Evolutionary conservation across 2,329 filamentous ascomycete species (phyloP), one percentile per base, ranked within the genome.

Genomic region (Alternaria gansuensis): DNA sequence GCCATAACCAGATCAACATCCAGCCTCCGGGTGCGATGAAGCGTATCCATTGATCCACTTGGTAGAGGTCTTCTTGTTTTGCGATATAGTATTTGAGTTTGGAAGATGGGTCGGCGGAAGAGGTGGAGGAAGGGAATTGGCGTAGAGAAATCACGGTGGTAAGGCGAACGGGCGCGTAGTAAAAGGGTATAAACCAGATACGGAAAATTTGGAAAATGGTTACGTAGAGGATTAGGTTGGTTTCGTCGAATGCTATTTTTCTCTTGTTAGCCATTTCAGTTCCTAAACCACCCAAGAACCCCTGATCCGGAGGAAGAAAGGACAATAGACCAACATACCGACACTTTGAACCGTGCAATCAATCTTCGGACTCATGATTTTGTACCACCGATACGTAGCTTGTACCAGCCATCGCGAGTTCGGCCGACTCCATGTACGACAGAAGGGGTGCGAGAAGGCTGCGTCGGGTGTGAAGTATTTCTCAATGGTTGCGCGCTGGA

Each of bases 61-160:
- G 91, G 71, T 96, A 96, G 7, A 93, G 79, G 72, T 97, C 92
- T 65, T 96, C 88, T 74, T 97, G 93, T 17, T 82, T 84, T 6
- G 82, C 77, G 63, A 96, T 93, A 73, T 88, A 90, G 79, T 93
- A 95, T 57, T 83, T 83, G 23, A 69, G 77, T 36, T 69, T 43
- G 3, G 41, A 4, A 3, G 26, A 0, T 5, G 9, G 5, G 2
- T 40, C 37, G 3, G 37, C 10, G 28, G 43, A 14, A 4, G 43
- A 5, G 14, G 41, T 14, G 17, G 29, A n/a, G 13, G 21, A 11
- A 3, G 29, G 7, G 2, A 29, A 24, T 1, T 48, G 11, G 7
- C 40, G 58, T 14, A 94, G 85, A 37, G 84, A 80, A 4, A 94
- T 79, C 28, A 92, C 87, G 0, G 88, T 88, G 14, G 90, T 88